Percentiles rank a stretch among this genome's conserved stretches.
These are phyloP conservation scores for Malus fusca DNA, from an alignment of 306 rosid genomes.

Conservation along the genomic window DNA sequence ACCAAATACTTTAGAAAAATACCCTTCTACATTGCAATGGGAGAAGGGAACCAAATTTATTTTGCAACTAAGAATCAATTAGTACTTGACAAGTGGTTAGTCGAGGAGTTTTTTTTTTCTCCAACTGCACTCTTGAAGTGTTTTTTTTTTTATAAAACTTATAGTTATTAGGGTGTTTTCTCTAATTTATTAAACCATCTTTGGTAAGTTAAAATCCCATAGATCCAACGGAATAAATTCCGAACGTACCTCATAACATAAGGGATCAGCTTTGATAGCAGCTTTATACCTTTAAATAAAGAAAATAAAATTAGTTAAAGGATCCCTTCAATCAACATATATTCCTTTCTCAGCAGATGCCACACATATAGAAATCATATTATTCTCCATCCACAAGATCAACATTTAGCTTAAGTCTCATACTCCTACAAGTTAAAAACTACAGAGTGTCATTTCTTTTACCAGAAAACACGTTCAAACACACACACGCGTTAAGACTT, in stretches of 20 bases:
- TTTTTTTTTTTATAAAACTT: too few species aligned
- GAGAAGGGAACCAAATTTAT: too few species aligned
- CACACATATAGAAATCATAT: conserved; percentile 3
- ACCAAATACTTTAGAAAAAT: too few species aligned
- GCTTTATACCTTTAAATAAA: conserved; percentile 71
- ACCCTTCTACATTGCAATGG: too few species aligned
- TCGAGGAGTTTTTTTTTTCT: too few species aligned
- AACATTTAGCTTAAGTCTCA: not conserved
- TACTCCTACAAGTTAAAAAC: not conserved
- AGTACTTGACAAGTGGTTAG: too few species aligned
- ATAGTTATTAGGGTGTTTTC: too few species aligned
- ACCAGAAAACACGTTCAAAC: not conserved
- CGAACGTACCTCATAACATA: conserved; percentile 82
- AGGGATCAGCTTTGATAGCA: conserved; percentile 89
- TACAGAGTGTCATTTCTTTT: not conserved
- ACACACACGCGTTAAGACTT: not conserved
- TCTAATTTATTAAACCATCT: not conserved
- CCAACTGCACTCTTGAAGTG: too few species aligned
- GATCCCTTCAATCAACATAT: conserved; percentile 12
- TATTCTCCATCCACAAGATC: conserved; percentile 3
- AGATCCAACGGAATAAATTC: not conserved
- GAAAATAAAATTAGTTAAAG: conserved; percentile 10
- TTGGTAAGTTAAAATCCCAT: not conserved
- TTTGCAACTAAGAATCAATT: too few species aligned
- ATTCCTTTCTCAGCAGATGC: not conserved